These are phyloP conservation scores for Metschnikowia picachoensis DNA, from an alignment of 805 yeast species.

Conservation along the genomic window DNA sequence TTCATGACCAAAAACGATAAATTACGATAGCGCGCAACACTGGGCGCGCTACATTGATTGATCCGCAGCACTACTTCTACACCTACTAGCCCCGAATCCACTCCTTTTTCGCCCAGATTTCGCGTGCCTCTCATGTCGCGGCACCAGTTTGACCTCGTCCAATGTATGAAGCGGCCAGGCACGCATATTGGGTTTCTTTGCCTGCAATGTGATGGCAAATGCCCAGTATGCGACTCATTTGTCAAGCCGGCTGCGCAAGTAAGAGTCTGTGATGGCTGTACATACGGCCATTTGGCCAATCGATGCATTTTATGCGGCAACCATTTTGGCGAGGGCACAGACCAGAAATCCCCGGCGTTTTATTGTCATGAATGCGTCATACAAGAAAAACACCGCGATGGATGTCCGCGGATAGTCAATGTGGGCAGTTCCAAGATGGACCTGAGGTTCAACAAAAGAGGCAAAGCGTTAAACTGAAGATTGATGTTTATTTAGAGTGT, in stretches of 20 bases:
- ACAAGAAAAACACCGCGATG: slow-evolving; percentile 79
- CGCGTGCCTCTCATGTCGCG: slow-evolving; percentile 58
- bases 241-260: slow-evolving; percentile 68
- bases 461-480: background rate
- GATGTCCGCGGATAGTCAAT: slow-evolving; percentile 83
- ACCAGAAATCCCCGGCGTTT: slow-evolving; percentile 47
- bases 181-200: slow-evolving; percentile 67
- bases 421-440: slow-evolving; percentile 76
- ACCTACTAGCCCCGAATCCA: background rate
- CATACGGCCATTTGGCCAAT: slow-evolving; percentile 60
- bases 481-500: background rate
- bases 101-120: background rate
- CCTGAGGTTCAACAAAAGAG: slow-evolving; percentile 7
- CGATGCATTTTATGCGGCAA: slow-evolving; percentile 79
- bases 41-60: too few relatives aligned
- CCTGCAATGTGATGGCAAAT: slow-evolving; percentile 83
- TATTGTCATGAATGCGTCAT: slow-evolving; percentile 85
- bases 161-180: slow-evolving; percentile 86
- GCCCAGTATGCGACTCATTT: slow-evolving; percentile 85
- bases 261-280: slow-evolving; percentile 79
- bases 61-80: background rate
- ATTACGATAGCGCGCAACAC: too few relatives aligned
- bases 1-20: too few relatives aligned
- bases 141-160: slow-evolving; percentile 79
- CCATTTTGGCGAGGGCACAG: slow-evolving; percentile 51